Percentiles rank a stretch among this genome's conserved stretches.
These are phyloP conservation scores for Tephrocybe sp. DNA, from an alignment of 768 basidiomycete genomes.

Conservation along the genomic window DNA sequence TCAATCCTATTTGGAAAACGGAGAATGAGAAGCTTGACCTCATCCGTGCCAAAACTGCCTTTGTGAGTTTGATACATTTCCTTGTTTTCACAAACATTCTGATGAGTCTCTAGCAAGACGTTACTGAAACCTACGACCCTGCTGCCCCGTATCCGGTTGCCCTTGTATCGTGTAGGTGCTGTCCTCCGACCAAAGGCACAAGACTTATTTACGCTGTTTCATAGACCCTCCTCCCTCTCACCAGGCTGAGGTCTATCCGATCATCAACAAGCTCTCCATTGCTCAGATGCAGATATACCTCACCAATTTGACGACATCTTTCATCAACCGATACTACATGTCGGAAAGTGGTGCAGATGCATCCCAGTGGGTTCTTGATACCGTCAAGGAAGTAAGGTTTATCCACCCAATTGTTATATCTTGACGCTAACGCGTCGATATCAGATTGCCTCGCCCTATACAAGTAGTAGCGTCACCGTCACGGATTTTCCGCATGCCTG, in stretches of 20 bases:
- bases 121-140: slow-evolving; percentile 1
- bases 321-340: slow-evolving; percentile 32
- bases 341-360: slow-evolving; percentile 29
- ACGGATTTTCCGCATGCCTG: slow-evolving; percentile 13
- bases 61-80: slow-evolving; percentile 18
- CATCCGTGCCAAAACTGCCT: slow-evolving; percentile 19
- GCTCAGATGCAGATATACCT: slow-evolving; percentile 27
- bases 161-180: not conserved
- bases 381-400: slow-evolving; percentile 20
- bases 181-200: not conserved
- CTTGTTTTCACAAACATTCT: not conserved
- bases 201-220: not conserved
- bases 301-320: slow-evolving; percentile 26
- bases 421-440: not conserved
- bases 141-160: not conserved
- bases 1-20: slow-evolving; percentile 29
- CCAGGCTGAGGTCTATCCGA: slow-evolving; percentile 19
- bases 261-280: slow-evolving; percentile 21
- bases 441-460: slow-evolving; percentile 20
- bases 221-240: slow-evolving; percentile 25
- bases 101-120: not conserved
- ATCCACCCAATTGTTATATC: not conserved
- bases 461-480: slow-evolving; percentile 22
- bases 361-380: slow-evolving; percentile 29
- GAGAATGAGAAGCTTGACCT: slow-evolving; percentile 28